phyloP scores from a whole-genome alignment of 441 rosid genomes.

The Pelargonium cotyledonis region DNA sequence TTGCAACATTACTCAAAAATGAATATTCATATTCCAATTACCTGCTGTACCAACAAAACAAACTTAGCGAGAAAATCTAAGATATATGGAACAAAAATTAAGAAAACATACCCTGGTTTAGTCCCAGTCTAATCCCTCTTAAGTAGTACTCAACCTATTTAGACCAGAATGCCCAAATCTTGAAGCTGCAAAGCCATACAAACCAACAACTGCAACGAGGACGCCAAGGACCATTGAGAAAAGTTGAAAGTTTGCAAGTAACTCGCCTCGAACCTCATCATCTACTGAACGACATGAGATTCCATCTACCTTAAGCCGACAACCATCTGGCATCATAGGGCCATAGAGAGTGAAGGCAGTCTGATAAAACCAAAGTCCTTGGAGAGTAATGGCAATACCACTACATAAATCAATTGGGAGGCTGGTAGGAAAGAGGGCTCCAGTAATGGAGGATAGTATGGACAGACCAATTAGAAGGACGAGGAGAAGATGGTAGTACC shows the following conservation, averaged over 20 bases:
- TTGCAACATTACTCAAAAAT: not conserved
- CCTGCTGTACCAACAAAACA: not conserved
- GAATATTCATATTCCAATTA: not conserved
- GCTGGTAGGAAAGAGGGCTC: constrained; percentile 69
- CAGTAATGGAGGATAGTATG: constrained; percentile 54
- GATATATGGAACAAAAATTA: not conserved
- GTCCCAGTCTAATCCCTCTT: constrained; percentile 20
- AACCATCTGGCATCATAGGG: constrained; percentile 88
- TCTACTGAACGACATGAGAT: constrained; percentile 52
- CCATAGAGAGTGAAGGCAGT: constrained; percentile 92
- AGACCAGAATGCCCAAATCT: constrained; percentile 40
- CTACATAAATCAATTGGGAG: constrained; percentile 66
- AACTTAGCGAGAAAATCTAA: too few relatives aligned
- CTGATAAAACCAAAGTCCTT: constrained; percentile 97
- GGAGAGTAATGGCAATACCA: constrained; percentile 76
- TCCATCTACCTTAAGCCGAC: constrained; percentile 38
- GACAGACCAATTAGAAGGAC: constrained; percentile 73
- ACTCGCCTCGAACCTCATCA: constrained; percentile 64
- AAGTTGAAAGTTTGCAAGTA: constrained; percentile 79
- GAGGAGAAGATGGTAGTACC: constrained; percentile 87
- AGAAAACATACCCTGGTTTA: constrained; percentile 14
- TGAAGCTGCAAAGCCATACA: constrained; percentile 51
- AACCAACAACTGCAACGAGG: constrained; percentile 48
- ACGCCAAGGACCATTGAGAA: constrained; percentile 60
- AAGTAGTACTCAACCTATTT: constrained; percentile 22